phyloP scores from a whole-genome alignment of 768 basidiomycete species.

The Leucocoprinus sp. region DNA sequence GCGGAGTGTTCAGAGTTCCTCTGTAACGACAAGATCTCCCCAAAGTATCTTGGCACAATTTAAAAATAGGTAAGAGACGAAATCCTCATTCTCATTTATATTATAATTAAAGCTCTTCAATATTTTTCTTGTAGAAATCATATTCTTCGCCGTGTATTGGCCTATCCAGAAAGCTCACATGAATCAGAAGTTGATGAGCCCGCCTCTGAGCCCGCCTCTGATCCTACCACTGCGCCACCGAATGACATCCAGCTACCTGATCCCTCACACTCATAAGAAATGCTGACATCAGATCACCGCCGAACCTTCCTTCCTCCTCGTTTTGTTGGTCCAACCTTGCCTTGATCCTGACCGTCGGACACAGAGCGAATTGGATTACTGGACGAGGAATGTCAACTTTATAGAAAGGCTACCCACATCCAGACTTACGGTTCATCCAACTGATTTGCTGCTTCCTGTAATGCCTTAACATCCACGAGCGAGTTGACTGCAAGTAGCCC shows the following conservation, averaged over 20 bases:
- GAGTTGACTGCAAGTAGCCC: constrained; percentile 15
- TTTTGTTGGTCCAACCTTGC: not conserved
- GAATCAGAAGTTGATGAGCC: not conserved
- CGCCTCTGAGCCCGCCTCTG: no score
- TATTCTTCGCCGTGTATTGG: constrained; percentile 7
- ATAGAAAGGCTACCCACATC: not conserved
- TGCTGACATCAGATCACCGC: constrained; percentile 2
- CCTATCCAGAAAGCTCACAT: constrained; percentile 3
- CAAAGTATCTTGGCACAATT: constrained; percentile 50
- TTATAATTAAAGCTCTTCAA: constrained; percentile 14
- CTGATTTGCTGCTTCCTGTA: constrained; percentile 9
- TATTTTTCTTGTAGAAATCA: constrained; percentile 1
- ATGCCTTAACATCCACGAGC: constrained; percentile 8
- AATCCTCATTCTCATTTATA: constrained; percentile 40
- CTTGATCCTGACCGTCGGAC: constrained; percentile 4
- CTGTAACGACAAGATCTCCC: constrained; percentile 36
- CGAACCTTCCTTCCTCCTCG: constrained; percentile 6
- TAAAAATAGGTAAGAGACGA: constrained; percentile 50
- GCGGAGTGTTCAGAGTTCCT: constrained; percentile 18
- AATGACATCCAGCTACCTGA: not conserved
- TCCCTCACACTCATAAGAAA: not conserved
- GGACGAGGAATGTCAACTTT: not conserved
- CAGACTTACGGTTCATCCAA: constrained; percentile 1
- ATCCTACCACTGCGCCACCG: not conserved
- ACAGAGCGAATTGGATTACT: not conserved